These are phyloP conservation scores for Paraphaeosphaeria sporulosa DNA, from an alignment of 2,329 filamentous ascomycete genomes.

Conservation along the genomic window DNA sequence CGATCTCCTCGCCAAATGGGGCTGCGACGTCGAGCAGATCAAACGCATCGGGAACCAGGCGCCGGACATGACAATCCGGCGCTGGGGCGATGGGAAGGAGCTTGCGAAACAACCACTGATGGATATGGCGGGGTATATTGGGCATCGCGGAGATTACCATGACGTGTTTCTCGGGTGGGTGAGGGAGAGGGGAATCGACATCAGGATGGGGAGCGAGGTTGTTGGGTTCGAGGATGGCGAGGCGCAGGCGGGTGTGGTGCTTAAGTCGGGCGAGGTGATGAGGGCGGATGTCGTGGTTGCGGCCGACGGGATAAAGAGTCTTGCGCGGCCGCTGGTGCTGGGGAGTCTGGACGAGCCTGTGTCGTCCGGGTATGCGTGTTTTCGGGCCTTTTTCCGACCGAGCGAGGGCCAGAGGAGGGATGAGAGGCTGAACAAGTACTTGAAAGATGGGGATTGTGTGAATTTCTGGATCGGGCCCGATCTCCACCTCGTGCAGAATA, in stretches of 20 bases:
- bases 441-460: constrained; percentile 26
- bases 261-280: constrained; percentile 32
- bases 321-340: constrained; percentile 58
- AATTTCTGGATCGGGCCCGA: constrained; percentile 38
- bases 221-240: constrained; percentile 25
- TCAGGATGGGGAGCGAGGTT: constrained; percentile 31
- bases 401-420: constrained; percentile 25
- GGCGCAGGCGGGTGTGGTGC: constrained; percentile 21
- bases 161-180: constrained; percentile 32
- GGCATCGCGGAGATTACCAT: constrained; percentile 31
- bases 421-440: constrained; percentile 24
- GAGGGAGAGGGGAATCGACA: constrained; percentile 18
- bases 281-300: constrained; percentile 58
- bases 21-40: constrained; percentile 48
- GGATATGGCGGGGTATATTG: constrained; percentile 55
- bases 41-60: constrained; percentile 58
- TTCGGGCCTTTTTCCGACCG: constrained; percentile 51
- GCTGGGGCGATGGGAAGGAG: constrained; percentile 58
- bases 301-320: constrained; percentile 59
- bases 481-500: constrained; percentile 36
- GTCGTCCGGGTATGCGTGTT: constrained; percentile 60
- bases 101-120: constrained; percentile 58
- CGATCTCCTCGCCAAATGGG: constrained; percentile 56
- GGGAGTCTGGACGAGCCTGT: constrained; percentile 58
- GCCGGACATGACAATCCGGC: constrained; percentile 57